These are phyloP conservation scores for Aspergillus eucalypticola DNA, from an alignment of 2,329 filamentous ascomycete species.

Conservation along the genomic window DNA sequence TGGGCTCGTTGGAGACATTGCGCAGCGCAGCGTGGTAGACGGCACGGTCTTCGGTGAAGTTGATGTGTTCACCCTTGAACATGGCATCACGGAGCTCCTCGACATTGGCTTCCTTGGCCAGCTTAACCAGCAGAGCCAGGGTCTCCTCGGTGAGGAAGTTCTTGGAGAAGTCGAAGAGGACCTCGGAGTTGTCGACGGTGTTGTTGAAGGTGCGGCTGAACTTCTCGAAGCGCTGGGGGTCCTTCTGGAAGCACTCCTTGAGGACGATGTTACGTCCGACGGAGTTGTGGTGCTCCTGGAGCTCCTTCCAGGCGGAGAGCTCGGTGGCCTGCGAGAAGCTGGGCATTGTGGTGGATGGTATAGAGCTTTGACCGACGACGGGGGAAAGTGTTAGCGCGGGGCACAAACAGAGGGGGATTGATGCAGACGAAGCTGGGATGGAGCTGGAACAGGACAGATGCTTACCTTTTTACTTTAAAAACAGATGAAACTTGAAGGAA, in stretches of 20 bases:
- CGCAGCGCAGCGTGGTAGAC: slow-evolving; percentile 94
- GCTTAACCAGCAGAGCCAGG: slow-evolving; percentile 77
- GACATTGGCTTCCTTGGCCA: slow-evolving; percentile 86
- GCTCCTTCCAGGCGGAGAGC: slow-evolving; percentile 82
- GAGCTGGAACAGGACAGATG: neutral
- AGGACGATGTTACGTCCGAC: slow-evolving; percentile 88
- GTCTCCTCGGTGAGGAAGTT: slow-evolving; percentile 97
- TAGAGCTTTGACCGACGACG: slow-evolving; percentile 1
- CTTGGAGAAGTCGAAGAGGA: slow-evolving; percentile 98
- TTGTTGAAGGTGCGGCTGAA: slow-evolving; percentile 84
- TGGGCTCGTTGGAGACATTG: slow-evolving; percentile 79
- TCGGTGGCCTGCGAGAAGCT: slow-evolving; percentile 72
- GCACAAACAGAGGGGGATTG: neutral
- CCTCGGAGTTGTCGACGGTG: slow-evolving; percentile 75
- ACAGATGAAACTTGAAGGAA: neutral
- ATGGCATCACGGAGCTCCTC: slow-evolving; percentile 95
- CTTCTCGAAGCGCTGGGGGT: slow-evolving; percentile 85
- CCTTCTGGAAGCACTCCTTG: slow-evolving; percentile 87
- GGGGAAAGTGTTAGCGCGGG: neutral
- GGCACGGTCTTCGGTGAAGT: slow-evolving; percentile 95
- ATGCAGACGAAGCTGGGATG: neutral
- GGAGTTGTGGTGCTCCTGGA: slow-evolving; percentile 84
- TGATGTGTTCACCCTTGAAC: slow-evolving; percentile 98
- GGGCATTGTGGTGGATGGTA: slow-evolving; percentile 34
- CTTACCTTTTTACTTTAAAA: slow-evolving; percentile 4